Conservation (phyloP, 805 yeast genomes). For the Hanseniaspora nectarophila region DNA sequence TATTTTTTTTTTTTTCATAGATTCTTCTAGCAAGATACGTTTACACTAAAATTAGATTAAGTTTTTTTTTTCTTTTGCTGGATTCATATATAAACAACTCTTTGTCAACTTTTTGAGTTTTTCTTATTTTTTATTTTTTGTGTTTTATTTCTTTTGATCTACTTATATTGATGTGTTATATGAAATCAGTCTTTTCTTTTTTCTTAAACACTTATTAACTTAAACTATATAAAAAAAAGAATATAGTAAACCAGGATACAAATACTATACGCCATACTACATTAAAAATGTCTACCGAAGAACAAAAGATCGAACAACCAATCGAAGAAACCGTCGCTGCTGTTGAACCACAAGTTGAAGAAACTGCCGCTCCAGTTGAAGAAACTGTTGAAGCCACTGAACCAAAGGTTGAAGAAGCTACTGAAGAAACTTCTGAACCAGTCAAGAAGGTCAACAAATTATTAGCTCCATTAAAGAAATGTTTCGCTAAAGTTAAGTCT, state of each 20-base stretch:
- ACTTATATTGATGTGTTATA: too few relatives aligned
- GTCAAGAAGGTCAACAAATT: conserved; percentile 12
- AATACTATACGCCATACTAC: background rate
- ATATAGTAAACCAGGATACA: background rate
- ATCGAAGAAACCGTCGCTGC: conserved; percentile 1
- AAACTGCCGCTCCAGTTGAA: conserved; percentile 16
- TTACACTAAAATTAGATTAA: too few relatives aligned
- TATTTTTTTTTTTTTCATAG: background rate
- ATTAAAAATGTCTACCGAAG: conserved; percentile 11
- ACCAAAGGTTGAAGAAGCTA: conserved; percentile 14
- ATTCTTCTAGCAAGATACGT: too few relatives aligned
- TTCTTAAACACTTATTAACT: too few relatives aligned
- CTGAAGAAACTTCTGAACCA: conserved; percentile 6
- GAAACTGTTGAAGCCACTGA: conserved; percentile 12
- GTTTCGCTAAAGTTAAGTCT: conserved; percentile 17
- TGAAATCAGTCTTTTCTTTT: too few relatives aligned
- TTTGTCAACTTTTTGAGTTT: too few relatives aligned
- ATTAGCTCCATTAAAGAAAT: conserved; percentile 14
- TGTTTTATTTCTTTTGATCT: too few relatives aligned
- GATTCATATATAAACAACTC: too few relatives aligned
- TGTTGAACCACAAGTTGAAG: conserved; percentile 10
- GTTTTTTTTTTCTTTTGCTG: too few relatives aligned
- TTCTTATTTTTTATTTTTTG: too few relatives aligned
- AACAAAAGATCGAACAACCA: conserved; percentile 11
- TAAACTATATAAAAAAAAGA: background rate